These are phyloP conservation scores for Agrocybe pediades DNA, from an alignment of 768 basidiomycete genomes.

Conservation along the genomic window DNA sequence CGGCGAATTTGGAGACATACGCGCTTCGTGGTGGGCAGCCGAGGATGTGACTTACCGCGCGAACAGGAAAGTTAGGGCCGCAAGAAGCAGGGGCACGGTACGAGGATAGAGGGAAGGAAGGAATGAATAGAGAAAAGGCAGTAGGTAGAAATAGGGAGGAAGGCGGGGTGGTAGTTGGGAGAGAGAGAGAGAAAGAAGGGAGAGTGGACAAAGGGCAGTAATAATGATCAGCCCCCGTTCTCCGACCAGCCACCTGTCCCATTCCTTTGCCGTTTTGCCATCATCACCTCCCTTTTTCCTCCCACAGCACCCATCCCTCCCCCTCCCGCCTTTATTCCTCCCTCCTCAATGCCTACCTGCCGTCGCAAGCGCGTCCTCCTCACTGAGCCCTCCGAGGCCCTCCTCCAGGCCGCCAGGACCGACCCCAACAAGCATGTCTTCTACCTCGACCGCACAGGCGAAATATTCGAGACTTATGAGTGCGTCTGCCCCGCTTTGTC, in stretches of 20 bases:
- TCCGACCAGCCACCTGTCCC: conserved; percentile 65
- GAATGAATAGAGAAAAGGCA: background rate
- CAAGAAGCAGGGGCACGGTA: too few relatives aligned
- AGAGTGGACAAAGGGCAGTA: conserved; percentile 22
- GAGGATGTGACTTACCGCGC: background rate
- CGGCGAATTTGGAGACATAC: background rate
- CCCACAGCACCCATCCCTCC: conserved; percentile 40
- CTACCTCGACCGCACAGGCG: conserved; percentile 92
- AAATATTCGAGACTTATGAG: conserved; percentile 98
- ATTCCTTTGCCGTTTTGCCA: conserved; percentile 59
- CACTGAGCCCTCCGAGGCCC: conserved; percentile 74
- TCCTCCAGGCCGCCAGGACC: conserved; percentile 63
- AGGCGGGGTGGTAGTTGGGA: background rate
- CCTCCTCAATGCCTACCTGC: conserved; percentile 73
- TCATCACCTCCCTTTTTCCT: conserved; percentile 45
- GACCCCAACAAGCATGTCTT: conserved; percentile 80
- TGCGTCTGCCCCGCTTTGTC: conserved; percentile 42
- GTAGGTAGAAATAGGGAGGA: background rate
- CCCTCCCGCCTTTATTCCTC: conserved; percentile 30
- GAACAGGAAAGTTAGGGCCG: background rate
- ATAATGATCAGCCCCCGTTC: conserved; percentile 41
- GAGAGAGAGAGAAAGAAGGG: conserved; percentile 10
- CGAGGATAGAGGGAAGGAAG: background rate
- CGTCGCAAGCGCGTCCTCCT: conserved; percentile 89
- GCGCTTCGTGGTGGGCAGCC: background rate